Evolutionary conservation across 495 filamentous ascomycete species (phyloP), one percentile per base, ranked within the genome.

Genomic region (Annulohypoxylon stygium): DNA sequence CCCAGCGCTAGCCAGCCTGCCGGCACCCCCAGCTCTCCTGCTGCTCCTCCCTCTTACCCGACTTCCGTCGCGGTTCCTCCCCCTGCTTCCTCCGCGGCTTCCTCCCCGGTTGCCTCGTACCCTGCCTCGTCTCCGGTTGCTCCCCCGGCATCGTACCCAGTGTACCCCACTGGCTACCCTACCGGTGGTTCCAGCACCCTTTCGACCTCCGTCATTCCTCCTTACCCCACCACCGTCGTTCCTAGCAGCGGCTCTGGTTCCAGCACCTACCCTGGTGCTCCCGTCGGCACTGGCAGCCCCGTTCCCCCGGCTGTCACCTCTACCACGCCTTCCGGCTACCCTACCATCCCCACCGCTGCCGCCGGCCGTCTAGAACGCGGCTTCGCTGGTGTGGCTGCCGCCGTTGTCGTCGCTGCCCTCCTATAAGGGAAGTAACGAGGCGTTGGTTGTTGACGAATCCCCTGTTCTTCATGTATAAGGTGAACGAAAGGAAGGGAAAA

Each of bases 311-410:
- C 48, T 33, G n/a, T 25, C 14, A 45, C 48, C 33, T 37, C 73
- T 0, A 37, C 64, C 33, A 54, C 39, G 43, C 43, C 43, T 23
- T 26, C 36, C 26, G 53, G 61, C 34, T 66, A 66, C 51, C 47
- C 58, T 2, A 65, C 65, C 57, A 47, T 73, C 48, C 58, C 64
- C 0, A 76, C 74, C 18, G 74, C 74, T 0, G 74, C 70, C 4
- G 74, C 74, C 1, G 74, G 70, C 4, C 66, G 59, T 53, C 51
- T 73, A 4, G 74, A 76, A 67, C 66, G 57, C 23, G 70, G 66
- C 6, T 50, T 70, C 43, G 73, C 36, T 9, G 53, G 16, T 34
- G 25, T 50, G 10, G 70, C 67, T 25, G 74, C 70, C 12, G 70
- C 70, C 7, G 71, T 67, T 2, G 58, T 65, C n/a, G 70, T 53